Evolutionary conservation across 2,329 filamentous ascomycete species (phyloP), one percentile per base, ranked within the genome.

Genomic region (Remersonia thermophila): DNA sequence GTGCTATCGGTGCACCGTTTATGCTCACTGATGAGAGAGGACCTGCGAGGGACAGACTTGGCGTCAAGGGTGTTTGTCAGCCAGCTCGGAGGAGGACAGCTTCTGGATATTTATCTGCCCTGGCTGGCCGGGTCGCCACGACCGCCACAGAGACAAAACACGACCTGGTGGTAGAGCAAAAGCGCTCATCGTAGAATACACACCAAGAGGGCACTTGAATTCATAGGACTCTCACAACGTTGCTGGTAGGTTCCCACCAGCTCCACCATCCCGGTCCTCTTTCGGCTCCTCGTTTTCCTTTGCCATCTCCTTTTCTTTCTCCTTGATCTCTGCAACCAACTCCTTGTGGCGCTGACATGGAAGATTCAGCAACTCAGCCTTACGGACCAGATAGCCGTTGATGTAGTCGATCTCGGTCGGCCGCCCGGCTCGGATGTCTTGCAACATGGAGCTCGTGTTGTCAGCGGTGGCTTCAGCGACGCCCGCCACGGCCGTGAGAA

Each of bases 361-460:
- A 17, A 45, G 11, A 7, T 38, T 35, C 27, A 38, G 11, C 12
- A 15, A 16, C 17, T 27, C 10, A 6, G 14, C 40, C 13, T 42
- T 14, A 3, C 11, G 7, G 7, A 38, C 37, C 3, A 47, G 16
- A 23, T 42, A 47, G 13, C 42, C 42, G 28, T 42, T 43, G 27
- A 48, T 47, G 16, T 40, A 45, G 13, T 41, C 37, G 25, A 45
- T 42, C 33, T 45, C 46, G 9, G 42, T 48, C 17, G 7, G 20
- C n/a, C 35, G 20, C 5, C 30, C 30, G 9, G 20, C 35, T 20
- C 12, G 32, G 12, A 53, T 46, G 44, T 60, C 56, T 37, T 58
- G 55, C 8, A 56, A 35, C 57, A 60, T 59, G 4, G 51, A 54
- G 38, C 55, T 57, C 8, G 37, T 48, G 32, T 59, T 60, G 23